Evolutionary conservation across 1,284 basidiomycete species (phyloP).

Genomic region (Cystobasidium sp.): DNA sequence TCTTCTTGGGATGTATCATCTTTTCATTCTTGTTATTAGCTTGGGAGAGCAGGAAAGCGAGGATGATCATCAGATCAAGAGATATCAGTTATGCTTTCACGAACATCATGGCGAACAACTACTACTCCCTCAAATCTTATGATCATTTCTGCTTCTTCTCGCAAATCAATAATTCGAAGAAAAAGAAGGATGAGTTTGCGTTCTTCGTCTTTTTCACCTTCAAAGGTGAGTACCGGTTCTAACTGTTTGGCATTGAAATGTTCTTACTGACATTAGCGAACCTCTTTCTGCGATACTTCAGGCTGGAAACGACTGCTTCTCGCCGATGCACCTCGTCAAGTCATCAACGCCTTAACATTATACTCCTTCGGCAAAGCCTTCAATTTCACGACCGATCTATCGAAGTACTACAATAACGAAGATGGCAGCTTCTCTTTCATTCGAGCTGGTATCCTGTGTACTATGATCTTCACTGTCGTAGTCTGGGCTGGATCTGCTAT

Average conservation of each 20-base stretch:
- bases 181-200: conserved; percentile 94
- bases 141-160: conserved; percentile 98
- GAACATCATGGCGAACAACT: conserved; percentile 95
- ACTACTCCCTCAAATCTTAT: conserved; percentile 79
- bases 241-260: background rate
- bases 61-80: conserved; percentile 88
- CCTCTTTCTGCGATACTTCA: conserved; percentile 54
- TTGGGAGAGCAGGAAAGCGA: conserved; percentile 89
- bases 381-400: conserved; percentile 69
- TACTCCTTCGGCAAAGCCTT: conserved; percentile 87
- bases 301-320: conserved; percentile 94
- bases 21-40: conserved; percentile 91
- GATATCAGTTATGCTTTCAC: conserved; percentile 98
- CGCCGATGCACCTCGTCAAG: conserved; percentile 96
- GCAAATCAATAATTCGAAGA: conserved; percentile 93
- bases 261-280: background rate
- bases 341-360: conserved; percentile 91
- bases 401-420: conserved; percentile 62
- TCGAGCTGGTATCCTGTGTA: conserved; percentile 63
- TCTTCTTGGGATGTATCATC: conserved; percentile 97
- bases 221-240: conserved; percentile 71
- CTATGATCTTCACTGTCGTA: conserved; percentile 86
- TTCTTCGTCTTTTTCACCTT: conserved; percentile 99
- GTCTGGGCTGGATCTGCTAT: conserved; percentile 84
- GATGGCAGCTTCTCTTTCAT: conserved; percentile 45